Evolutionary conservation across 148 eudicot genomes (phyloP).

Genomic region (Gaultheria prostrata): DNA sequence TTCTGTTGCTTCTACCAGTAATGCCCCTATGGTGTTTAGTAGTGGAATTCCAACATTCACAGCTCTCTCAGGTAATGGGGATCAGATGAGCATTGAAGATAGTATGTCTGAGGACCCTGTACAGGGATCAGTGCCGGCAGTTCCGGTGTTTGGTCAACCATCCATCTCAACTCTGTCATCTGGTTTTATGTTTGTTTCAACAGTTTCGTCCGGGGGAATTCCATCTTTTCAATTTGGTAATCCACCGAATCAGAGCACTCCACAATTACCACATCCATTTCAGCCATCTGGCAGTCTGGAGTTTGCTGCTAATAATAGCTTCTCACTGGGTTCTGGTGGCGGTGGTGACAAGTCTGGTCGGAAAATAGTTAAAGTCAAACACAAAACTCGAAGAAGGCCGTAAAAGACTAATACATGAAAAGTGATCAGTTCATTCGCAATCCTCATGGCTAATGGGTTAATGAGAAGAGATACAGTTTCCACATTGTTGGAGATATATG

Average conservation of each 20-base stretch:
- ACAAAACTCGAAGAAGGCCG: conserved; percentile 43
- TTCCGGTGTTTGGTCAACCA: conserved; percentile 49
- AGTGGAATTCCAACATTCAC: conserved; percentile 27
- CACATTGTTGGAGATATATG: neutral
- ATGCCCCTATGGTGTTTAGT: conserved; percentile 43
- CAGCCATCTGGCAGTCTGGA: conserved; percentile 65
- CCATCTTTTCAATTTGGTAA: conserved; percentile 64
- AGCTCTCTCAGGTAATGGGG: conserved; percentile 39
- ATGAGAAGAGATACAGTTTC: neutral
- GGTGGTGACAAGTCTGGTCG: conserved; percentile 53
- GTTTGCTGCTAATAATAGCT: conserved; percentile 64
- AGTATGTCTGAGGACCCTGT: conserved; percentile 89
- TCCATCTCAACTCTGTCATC: conserved; percentile 34
- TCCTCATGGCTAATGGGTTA: neutral
- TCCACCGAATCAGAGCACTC: conserved; percentile 52
- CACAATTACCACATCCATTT: conserved; percentile 49
- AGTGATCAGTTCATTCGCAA: conserved; percentile 1
- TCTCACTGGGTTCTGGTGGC: conserved; percentile 77
- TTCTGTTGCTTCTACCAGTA: conserved; percentile 31
- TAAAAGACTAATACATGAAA: neutral
- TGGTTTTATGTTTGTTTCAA: conserved; percentile 42
- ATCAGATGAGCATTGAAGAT: conserved; percentile 75
- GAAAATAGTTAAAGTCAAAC: conserved; percentile 46
- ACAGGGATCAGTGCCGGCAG: conserved; percentile 38
- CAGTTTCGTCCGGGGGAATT: conserved; percentile 28